Base-by-base conservation (phyloP, 352 stramenopile species). In the Phytophthora boehmeriae region DNA sequence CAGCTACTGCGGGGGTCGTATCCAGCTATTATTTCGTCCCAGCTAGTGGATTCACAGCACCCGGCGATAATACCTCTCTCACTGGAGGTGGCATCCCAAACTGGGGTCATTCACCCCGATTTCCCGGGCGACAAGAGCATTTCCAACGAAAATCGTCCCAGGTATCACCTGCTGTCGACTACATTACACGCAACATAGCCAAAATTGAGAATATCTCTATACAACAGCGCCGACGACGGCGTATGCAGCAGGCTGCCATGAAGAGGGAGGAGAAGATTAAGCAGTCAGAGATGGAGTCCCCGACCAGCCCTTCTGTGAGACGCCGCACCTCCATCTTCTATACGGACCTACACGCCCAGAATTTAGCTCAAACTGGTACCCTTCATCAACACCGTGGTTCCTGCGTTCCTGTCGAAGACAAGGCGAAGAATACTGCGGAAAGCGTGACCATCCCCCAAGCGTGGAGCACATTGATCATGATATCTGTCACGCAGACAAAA, bases 11-110 rank as follows among this genome's bases (percentile, higher is more conserved):
- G 5, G 78, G 80, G 42, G 58, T 83, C 45, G 74, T 86, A 2
- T 88, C 78, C 11, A 88, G 76, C 38, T 88, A 86, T 39, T 89
- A 88, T 54, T 89, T 76, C 63, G 56, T 73, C 4, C 73, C 80
- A 14, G 27, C 57, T 17, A 86, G 67, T 38, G 63, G 58, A 2
- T 89, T 89, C 27, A 41, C 44, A 22, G 36, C 63, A 2, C 54
- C 57, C 4, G 58, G 57, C 11, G 63, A 71, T 3, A 59, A 25
- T 6, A 48, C 17, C 16, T 35, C 49, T 4, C 60, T 50, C 17
- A 48, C 60, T 11, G 50, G 71, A 35, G 68, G 58, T n/a, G 59
- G 76, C 28, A 71, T 71, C 28, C 46, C 65, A 5, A 81, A 64
- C 36, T 89, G 80, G 75, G 69, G 75, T 6, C 73, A 76, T 1